Percentiles rank a stretch among this genome's conserved stretches.
These are phyloP conservation scores for Pseudomicrostroma phylloplanum DNA, from an alignment of 1,284 basidiomycete genomes.

Conservation along the genomic window DNA sequence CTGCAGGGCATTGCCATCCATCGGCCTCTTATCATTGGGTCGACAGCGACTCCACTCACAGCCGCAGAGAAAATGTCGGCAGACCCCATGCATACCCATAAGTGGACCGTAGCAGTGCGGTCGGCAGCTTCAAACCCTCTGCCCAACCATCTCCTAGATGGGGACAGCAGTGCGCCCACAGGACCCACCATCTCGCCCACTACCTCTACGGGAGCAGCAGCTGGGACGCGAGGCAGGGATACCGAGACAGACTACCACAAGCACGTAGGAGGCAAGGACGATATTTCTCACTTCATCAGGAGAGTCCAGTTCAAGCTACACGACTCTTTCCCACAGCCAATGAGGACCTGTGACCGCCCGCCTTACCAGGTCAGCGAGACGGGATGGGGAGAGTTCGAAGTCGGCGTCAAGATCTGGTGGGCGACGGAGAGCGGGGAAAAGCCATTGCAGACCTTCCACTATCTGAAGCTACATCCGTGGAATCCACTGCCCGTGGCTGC, in stretches of 20 bases:
- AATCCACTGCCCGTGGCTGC: slow-evolving; percentile 50
- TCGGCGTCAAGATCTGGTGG: slow-evolving; percentile 87
- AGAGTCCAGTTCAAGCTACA: slow-evolving; percentile 95
- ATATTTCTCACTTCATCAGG: slow-evolving; percentile 56
- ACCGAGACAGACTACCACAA: slow-evolving; percentile 43
- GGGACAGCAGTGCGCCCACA: slow-evolving; percentile 61
- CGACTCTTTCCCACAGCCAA: slow-evolving; percentile 88
- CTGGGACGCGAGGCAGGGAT: slow-evolving; percentile 42
- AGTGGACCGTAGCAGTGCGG: slow-evolving; percentile 92
- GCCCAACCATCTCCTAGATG: slow-evolving; percentile 37
- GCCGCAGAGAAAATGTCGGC: slow-evolving; percentile 64
- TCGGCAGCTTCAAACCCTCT: slow-evolving; percentile 54
- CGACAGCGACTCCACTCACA: slow-evolving; percentile 77
- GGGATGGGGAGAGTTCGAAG: slow-evolving; percentile 99
- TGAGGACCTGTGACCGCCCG: slow-evolving; percentile 84
- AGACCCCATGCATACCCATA: slow-evolving; percentile 76
- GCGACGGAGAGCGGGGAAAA: slow-evolving; percentile 88
- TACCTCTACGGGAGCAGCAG: slow-evolving; percentile 11
- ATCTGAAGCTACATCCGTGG: slow-evolving; percentile 96
- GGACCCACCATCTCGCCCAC: slow-evolving; percentile 48
- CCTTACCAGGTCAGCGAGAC: slow-evolving; percentile 94
- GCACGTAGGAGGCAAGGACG: slow-evolving; percentile 48
- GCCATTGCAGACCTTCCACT: slow-evolving; percentile 76
- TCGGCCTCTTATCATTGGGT: slow-evolving; percentile 90
- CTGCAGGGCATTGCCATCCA: slow-evolving; percentile 76